Evolutionary conservation across 345 rosid species (phyloP), one percentile per base, ranked within the genome.

Genomic region (Hibiscus syriacus): DNA sequence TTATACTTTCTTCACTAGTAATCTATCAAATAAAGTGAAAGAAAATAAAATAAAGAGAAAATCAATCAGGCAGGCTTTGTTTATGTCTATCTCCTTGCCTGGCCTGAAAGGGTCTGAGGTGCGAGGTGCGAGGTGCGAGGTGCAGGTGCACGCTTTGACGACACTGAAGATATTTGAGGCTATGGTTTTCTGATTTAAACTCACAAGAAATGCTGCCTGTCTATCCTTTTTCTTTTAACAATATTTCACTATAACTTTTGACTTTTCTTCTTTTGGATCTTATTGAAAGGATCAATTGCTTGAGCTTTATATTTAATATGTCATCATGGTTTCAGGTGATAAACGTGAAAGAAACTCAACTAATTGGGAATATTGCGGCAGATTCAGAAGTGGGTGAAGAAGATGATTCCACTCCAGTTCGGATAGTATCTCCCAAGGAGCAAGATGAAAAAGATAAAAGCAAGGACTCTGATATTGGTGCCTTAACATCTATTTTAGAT

Each of bases 311-410:
- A 45, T 69, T 20, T 70, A 62, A 55, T 30, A 25, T 25, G 38
- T 39, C 6, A 1, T 17, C 25, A 64, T 78, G 61, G 39, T 85
- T 86, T 80, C 87, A 90, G 98, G 92, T 90, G 55, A 85, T 90
- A 74, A 84, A 95, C 56, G 34, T 78, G 19, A 92, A 85, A 76
- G 97, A 90, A 81, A 77, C 83, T 71, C 93, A 84, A 77, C 70
- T 92, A 53, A 88, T 92, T 26, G 90, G 87, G 34, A 85, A 77
- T 66, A 78, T 87, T 72, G 83, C 85, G 68, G 76, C 71, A 56
- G 92, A 90, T 80, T 84, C 81, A 61, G 78, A 84, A 74, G 72
- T 79, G 50, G 77, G 74, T 57, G 67, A 46, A 36, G 80, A 84
- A 20, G 73, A 73, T 76, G 66, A 48, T 71, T 72, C 87, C n/a